A percentile compares a stretch with the other conserved stretches of the same genome.
Evolutionary conservation across 2,329 filamentous ascomycete species (phyloP).

Genomic region (Aschersonia sp.): DNA sequence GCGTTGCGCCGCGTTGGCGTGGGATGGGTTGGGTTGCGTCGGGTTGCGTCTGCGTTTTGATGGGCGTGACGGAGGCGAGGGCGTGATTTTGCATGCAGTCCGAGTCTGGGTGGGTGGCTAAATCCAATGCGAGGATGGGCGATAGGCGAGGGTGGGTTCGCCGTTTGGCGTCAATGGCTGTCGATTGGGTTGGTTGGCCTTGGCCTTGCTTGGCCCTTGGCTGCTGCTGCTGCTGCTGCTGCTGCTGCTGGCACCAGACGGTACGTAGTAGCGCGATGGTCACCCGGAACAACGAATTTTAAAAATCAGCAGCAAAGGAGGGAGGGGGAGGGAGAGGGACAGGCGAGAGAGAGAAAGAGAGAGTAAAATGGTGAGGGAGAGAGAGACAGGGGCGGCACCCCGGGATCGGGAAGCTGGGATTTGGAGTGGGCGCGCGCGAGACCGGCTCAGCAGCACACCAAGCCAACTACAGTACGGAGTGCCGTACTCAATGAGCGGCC

Average conservation of each 20-base stretch:
- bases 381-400: background rate
- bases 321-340: too few relatives aligned
- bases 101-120: background rate
- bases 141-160: conserved; percentile 1
- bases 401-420: background rate
- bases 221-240: background rate
- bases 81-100: background rate
- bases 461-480: background rate
- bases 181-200: background rate
- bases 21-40: too few relatives aligned
- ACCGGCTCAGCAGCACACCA: background rate
- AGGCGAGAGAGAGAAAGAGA: background rate
- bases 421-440: background rate
- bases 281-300: background rate
- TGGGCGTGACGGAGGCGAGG: background rate
- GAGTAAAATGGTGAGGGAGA: background rate
- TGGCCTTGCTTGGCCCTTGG: background rate
- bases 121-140: background rate
- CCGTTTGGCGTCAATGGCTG: background rate
- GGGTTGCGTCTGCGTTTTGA: background rate
- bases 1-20: too few relatives aligned
- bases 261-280: background rate
- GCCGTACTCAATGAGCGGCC: too few relatives aligned
- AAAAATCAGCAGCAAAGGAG: too few relatives aligned
- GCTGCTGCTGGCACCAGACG: background rate